Conservation (phyloP, 2,329 filamentous ascomycete species). For the Verruconis gallopava region DNA sequence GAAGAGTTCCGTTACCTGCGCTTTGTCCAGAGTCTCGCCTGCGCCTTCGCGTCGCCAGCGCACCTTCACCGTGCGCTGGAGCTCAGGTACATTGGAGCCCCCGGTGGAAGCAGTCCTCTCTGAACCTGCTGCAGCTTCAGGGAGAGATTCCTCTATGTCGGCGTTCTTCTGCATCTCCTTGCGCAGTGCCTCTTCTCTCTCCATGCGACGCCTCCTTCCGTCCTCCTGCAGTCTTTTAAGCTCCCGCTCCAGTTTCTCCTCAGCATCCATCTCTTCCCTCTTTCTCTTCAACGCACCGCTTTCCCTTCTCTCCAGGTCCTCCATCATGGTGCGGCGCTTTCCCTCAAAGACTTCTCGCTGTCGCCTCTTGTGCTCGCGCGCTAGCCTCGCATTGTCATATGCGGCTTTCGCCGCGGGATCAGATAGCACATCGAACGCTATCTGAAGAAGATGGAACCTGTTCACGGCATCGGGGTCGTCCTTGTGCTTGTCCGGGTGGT, state of each 20-base stretch:
- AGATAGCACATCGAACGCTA: constrained; percentile 72
- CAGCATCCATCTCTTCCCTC: constrained; percentile 32
- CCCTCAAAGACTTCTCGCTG: constrained; percentile 63
- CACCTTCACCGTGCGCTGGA: constrained; percentile 46
- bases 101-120: constrained; percentile 10
- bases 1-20: constrained; percentile 35
- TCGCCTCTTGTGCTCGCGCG: constrained; percentile 54
- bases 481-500: constrained; percentile 85
- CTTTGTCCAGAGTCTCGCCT: constrained; percentile 32
- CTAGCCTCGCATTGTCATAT: constrained; percentile 67
- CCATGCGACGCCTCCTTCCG: constrained; percentile 41
- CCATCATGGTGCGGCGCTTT: constrained; percentile 62
- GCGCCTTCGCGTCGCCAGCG: constrained; percentile 37
- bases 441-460: constrained; percentile 74
- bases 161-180: constrained; percentile 38
- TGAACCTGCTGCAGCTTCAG: constrained; percentile 9
- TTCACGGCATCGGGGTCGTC: constrained; percentile 43
- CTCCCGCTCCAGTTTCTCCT: constrained; percentile 46
- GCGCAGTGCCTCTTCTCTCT: constrained; percentile 39
- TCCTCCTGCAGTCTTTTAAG: constrained; percentile 32
- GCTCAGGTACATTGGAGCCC: constrained; percentile 30
- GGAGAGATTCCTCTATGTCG: constrained; percentile 35
- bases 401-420: constrained; percentile 56
- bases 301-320: constrained; percentile 74
- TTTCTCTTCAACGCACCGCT: constrained; percentile 35